These are phyloP conservation scores for Colletotrichum somersetense DNA, from an alignment of 2,329 filamentous ascomycete species.

Conservation along the genomic window DNA sequence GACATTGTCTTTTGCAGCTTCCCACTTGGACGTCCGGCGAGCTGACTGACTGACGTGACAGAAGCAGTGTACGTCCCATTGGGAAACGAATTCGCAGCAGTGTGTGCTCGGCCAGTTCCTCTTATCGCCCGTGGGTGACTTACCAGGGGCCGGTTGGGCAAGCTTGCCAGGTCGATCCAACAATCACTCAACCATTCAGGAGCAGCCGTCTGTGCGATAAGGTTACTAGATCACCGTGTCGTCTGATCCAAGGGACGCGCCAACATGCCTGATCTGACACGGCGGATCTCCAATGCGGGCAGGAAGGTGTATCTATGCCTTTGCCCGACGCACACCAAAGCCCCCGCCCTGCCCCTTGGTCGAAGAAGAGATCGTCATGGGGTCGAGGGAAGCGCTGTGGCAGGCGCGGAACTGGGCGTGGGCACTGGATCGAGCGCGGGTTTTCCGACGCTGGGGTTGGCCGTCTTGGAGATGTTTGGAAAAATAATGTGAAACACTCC, in stretches of 20 bases:
- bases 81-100: conserved; percentile 23
- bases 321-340: conserved; percentile 1
- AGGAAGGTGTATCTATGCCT: conserved; percentile 17
- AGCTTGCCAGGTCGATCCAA: conserved; percentile 21
- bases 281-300: conserved; percentile 22
- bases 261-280: conserved; percentile 20
- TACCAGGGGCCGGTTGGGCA: conserved; percentile 16
- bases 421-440: conserved; percentile 6
- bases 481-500: conserved; percentile 35
- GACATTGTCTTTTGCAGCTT: conserved; percentile 24
- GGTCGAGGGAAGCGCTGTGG: conserved; percentile 18
- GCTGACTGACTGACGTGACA: conserved; percentile 20
- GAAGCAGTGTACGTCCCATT: conserved; percentile 18
- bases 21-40: conserved; percentile 10
- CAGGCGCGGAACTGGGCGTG: conserved; percentile 17
- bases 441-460: conserved; percentile 18
- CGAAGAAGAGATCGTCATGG: conserved; percentile 13
- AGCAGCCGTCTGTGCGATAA: conserved; percentile 29
- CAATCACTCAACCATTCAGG: not conserved
- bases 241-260: conserved; percentile 31
- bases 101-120: conserved; percentile 5
- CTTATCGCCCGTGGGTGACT: conserved; percentile 13
- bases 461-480: conserved; percentile 38
- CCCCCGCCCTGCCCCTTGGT: conserved; percentile 12
- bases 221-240: conserved; percentile 35